phyloP scores from a whole-genome alignment of 331 rosid species.

The Stylosanthes scabra region DNA sequence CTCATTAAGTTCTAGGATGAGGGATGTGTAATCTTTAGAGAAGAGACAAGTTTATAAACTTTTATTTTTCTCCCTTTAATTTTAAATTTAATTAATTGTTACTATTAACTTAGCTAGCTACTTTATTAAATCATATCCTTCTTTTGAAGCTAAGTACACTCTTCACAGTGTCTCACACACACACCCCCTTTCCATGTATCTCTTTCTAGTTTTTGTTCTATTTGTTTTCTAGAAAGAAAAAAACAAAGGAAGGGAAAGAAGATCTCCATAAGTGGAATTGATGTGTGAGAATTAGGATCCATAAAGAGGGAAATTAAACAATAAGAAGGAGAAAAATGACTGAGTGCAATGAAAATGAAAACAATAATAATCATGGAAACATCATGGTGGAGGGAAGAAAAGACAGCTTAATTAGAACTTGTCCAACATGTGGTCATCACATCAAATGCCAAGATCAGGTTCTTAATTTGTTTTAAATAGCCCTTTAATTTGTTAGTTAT shows the following conservation, averaged over 20 bases:
- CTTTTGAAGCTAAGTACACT: slow-evolving; percentile 8
- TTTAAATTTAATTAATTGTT: slow-evolving; percentile 12
- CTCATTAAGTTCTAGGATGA: slow-evolving; percentile 50
- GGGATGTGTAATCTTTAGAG: slow-evolving; percentile 50
- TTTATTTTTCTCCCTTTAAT: slow-evolving; percentile 28
- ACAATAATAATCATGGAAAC: slow-evolving; percentile 36
- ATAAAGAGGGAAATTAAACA: slow-evolving; percentile 26
- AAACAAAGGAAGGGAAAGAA: slow-evolving; percentile 40
- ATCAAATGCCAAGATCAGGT: slow-evolving; percentile 76
- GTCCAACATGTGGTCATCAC: slow-evolving; percentile 78
- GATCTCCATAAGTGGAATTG: slow-evolving; percentile 43
- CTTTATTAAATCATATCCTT: slow-evolving; percentile 13
- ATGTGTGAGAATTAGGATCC: slow-evolving; percentile 28
- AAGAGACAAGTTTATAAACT: slow-evolving; percentile 50
- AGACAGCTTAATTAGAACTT: slow-evolving; percentile 54
- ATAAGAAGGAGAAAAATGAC: slow-evolving; percentile 47
- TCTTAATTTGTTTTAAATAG: not conserved
- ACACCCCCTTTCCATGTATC: not conserved
- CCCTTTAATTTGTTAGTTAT: not conserved
- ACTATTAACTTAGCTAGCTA: not conserved
- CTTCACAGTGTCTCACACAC: not conserved
- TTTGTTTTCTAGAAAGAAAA: slow-evolving; percentile 31
- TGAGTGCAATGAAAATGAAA: slow-evolving; percentile 49
- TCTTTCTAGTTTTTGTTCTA: slow-evolving; percentile 32
- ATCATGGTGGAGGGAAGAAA: slow-evolving; percentile 46